Evolutionary conservation across 805 yeast species (phyloP).

Genomic region (Wickerhamomyces hampshirensis): DNA sequence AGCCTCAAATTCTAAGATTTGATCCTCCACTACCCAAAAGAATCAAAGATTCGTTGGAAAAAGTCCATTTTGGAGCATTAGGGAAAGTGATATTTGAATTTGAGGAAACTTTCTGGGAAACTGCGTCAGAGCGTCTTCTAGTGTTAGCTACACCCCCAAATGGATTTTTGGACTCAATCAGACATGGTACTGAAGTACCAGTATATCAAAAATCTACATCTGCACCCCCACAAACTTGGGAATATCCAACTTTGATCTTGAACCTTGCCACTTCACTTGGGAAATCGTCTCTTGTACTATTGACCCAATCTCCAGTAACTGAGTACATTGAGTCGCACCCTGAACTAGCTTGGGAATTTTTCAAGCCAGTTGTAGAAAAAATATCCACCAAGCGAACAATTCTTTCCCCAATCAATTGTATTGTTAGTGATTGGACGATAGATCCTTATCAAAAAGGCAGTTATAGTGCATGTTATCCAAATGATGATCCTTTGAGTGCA

Average conservation of each 20-base stretch:
- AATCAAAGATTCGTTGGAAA: constrained; percentile 38
- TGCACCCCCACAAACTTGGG: constrained; percentile 39
- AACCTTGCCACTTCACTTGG: constrained; percentile 48
- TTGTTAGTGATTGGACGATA: constrained; percentile 69
- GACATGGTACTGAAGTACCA: constrained; percentile 6
- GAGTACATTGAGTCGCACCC: constrained; percentile 49
- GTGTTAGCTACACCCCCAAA: constrained; percentile 36
- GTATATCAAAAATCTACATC: neutral
- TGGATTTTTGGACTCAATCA: constrained; percentile 13
- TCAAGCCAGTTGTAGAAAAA: constrained; percentile 38
- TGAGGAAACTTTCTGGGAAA: constrained; percentile 54
- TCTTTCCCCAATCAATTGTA: constrained; percentile 36
- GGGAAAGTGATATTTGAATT: constrained; percentile 76
- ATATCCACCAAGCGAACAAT: constrained; percentile 16
- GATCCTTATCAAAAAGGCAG: constrained; percentile 82
- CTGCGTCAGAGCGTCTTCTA: constrained; percentile 44
- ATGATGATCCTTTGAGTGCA: constrained; percentile 63
- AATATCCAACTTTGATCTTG: constrained; percentile 56
- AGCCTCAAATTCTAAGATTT: constrained; percentile 41
- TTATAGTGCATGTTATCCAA: constrained; percentile 65
- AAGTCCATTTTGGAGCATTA: constrained; percentile 57
- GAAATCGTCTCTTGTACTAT: constrained; percentile 52
- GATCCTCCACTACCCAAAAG: constrained; percentile 47
- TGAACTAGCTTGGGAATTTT: constrained; percentile 48
- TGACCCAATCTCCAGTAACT: constrained; percentile 73